A percentile compares a stretch with the other conserved stretches of the same genome.
phyloP scores from a whole-genome alignment of 2,329 filamentous ascomycete species.

The Monilinia aucupariae region DNA sequence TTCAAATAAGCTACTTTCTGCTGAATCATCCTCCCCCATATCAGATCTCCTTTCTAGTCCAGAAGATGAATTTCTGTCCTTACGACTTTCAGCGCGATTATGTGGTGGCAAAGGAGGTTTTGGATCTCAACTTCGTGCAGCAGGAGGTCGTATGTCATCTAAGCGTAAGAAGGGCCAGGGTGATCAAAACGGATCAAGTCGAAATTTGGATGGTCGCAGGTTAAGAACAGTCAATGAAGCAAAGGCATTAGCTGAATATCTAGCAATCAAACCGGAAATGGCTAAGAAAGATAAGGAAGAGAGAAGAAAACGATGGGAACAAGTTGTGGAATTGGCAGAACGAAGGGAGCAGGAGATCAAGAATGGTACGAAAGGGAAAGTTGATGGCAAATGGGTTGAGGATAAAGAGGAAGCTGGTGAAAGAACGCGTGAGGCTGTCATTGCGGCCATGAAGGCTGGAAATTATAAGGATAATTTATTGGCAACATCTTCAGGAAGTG shows the following conservation, averaged over 20 bases:
- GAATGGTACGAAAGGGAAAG: conserved; percentile 61
- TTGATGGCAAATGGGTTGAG: conserved; percentile 93
- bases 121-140: conserved; percentile 91
- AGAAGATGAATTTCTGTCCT: conserved; percentile 67
- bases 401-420: conserved; percentile 86
- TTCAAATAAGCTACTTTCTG: conserved; percentile 64
- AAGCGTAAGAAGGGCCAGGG: conserved; percentile 74
- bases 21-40: conserved; percentile 50
- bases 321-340: conserved; percentile 81
- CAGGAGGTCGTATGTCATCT: conserved; percentile 97
- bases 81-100: conserved; percentile 73
- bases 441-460: conserved; percentile 62
- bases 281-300: conserved; percentile 88
- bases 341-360: conserved; percentile 76
- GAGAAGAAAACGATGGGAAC: conserved; percentile 76
- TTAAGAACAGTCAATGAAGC: conserved; percentile 90
- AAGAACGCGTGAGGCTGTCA: conserved; percentile 70
- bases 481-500: conserved; percentile 37
- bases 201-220: conserved; percentile 86
- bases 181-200: conserved; percentile 82
- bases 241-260: conserved; percentile 89
- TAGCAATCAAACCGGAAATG: conserved; percentile 96
- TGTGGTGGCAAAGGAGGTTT: conserved; percentile 97
- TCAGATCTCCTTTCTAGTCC: conserved; percentile 53
- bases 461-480: conserved; percentile 56